These are phyloP conservation scores for Curvularia spicifera DNA, from an alignment of 2,329 filamentous ascomycete genomes.

Conservation along the genomic window DNA sequence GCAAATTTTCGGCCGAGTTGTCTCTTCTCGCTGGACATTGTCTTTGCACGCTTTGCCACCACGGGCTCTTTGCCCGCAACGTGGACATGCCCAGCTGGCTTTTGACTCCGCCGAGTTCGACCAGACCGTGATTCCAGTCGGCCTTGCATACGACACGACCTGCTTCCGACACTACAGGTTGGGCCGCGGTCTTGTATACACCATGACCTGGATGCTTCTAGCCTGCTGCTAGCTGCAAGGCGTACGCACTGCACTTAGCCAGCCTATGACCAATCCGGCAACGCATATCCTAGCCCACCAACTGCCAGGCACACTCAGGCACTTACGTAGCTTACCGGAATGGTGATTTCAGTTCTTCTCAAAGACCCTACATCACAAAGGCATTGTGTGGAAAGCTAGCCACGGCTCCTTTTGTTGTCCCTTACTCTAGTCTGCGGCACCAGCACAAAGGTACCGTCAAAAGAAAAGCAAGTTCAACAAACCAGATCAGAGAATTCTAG, in stretches of 20 bases:
- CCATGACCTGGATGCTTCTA: conserved; percentile 2
- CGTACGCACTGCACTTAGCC: neutral
- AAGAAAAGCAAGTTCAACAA: conserved; percentile 5
- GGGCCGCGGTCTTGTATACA: neutral
- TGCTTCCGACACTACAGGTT: neutral
- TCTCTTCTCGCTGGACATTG: neutral
- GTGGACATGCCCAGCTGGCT: conserved; percentile 3
- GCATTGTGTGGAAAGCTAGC: neutral
- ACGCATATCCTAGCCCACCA: neutral
- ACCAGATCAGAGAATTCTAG: conserved; percentile 3
- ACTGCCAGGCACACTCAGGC: neutral
- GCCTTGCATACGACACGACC: neutral
- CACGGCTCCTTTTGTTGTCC: neutral
- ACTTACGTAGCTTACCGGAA: neutral
- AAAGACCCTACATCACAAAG: neutral
- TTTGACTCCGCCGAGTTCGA: neutral
- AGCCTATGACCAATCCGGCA: neutral
- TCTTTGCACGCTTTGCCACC: neutral
- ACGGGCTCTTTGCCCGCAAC: neutral
- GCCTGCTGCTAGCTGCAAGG: conserved; percentile 3
- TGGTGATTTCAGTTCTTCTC: neutral
- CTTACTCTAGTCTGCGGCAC: conserved; percentile 1
- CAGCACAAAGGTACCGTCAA: conserved; percentile 2
- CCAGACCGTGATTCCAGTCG: neutral
- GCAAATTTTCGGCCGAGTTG: conserved; percentile 1